Conservation (phyloP, 805 yeast species). For the Ogataea kodamae region DNA sequence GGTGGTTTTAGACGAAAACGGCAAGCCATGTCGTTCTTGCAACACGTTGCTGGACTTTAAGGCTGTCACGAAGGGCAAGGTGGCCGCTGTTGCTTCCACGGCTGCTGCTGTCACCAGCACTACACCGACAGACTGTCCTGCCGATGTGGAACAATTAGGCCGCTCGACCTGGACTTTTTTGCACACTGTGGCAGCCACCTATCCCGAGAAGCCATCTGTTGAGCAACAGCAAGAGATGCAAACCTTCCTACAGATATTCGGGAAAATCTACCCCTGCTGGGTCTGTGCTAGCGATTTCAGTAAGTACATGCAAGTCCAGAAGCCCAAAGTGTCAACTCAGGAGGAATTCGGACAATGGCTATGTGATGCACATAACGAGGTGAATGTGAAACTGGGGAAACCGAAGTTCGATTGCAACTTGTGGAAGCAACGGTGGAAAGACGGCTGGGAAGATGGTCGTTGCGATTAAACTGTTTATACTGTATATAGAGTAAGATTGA, state of each 20-base stretch:
- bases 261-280: slow-evolving; percentile 89
- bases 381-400: slow-evolving; percentile 84
- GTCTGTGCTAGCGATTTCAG: slow-evolving; percentile 86
- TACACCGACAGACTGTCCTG: slow-evolving; percentile 59
- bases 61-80: slow-evolving; percentile 40
- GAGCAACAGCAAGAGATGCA: slow-evolving; percentile 68
- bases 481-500: slow-evolving; percentile 47
- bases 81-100: slow-evolving; percentile 17
- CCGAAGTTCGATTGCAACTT: slow-evolving; percentile 79
- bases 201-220: slow-evolving; percentile 65
- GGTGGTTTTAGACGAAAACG: slow-evolving; percentile 76
- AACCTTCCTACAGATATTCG: slow-evolving; percentile 65
- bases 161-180: slow-evolving; percentile 88
- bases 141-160: slow-evolving; percentile 81
- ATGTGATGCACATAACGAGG: slow-evolving; percentile 92
- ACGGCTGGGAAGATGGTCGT: slow-evolving; percentile 78
- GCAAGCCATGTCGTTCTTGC: slow-evolving; percentile 96
- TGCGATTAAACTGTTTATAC: slow-evolving; percentile 35
- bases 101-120: slow-evolving; percentile 16
- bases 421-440: slow-evolving; percentile 94
- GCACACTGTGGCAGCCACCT: slow-evolving; percentile 86
- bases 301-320: slow-evolving; percentile 48
- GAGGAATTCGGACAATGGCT: slow-evolving; percentile 88
- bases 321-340: slow-evolving; percentile 59
- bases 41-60: slow-evolving; percentile 79